Conservation (phyloP, 257 asterid species). For the Fraxinus anomala region DNA sequence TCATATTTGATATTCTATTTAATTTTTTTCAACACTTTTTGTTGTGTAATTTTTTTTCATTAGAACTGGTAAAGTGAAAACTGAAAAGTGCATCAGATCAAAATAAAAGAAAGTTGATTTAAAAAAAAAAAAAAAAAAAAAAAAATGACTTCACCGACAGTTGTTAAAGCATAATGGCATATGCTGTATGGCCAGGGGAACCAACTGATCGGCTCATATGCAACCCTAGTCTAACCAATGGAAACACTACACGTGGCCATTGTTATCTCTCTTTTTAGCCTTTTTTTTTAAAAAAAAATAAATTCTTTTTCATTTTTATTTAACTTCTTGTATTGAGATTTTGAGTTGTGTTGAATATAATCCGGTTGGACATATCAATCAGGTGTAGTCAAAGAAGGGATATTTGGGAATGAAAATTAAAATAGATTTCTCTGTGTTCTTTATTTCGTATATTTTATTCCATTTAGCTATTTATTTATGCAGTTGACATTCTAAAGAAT, state of each 20-base stretch:
- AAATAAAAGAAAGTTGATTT: background rate
- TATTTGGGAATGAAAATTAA: background rate
- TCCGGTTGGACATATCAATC: background rate
- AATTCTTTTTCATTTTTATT: too few species aligned
- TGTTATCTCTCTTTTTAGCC: background rate
- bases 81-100: background rate
- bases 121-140: background rate
- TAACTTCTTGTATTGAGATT: too few species aligned
- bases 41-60: background rate
- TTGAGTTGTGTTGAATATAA: too few species aligned
- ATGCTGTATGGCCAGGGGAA: constrained; percentile 14
- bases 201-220: background rate
- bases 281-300: too few species aligned
- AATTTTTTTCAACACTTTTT: background rate
- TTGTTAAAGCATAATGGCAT: constrained; percentile 31
- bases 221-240: background rate
- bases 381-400: background rate
- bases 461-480: too few species aligned
- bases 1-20: too few species aligned
- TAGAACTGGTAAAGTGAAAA: background rate
- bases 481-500: too few species aligned
- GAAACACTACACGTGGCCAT: background rate
- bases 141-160: constrained; percentile 8
- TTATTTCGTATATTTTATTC: too few species aligned
- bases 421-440: background rate